phyloP scores from a whole-genome alignment of 1,284 basidiomycete genomes.

The Microbotryum lychnidis-dioicae region DNA sequence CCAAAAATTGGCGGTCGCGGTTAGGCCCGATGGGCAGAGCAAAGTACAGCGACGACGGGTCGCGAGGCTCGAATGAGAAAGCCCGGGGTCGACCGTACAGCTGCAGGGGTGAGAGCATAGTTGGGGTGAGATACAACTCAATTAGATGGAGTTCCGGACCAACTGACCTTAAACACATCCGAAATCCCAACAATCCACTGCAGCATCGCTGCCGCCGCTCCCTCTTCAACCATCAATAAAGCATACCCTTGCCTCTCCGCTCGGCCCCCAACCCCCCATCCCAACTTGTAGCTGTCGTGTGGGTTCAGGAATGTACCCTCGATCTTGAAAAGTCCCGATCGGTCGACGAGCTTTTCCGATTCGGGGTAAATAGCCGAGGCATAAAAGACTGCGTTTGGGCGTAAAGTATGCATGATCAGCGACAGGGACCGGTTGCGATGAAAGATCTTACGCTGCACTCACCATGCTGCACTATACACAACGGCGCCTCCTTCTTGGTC shows the following conservation, averaged over 20 bases:
- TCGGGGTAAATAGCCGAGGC: slow-evolving; percentile 89
- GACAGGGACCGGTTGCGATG: slow-evolving; percentile 6
- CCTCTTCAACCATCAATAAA: slow-evolving; percentile 35
- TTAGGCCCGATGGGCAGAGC: slow-evolving; percentile 40
- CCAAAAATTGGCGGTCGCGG: slow-evolving; percentile 66
- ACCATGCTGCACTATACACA: slow-evolving; percentile 25
- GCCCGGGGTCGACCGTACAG: slow-evolving; percentile 73
- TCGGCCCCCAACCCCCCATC: slow-evolving; percentile 41
- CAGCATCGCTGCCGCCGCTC: slow-evolving; percentile 65
- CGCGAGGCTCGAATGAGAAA: slow-evolving; percentile 79
- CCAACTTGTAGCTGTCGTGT: slow-evolving; percentile 42
- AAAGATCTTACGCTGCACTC: neutral
- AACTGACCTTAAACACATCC: slow-evolving; percentile 32
- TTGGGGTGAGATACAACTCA: neutral
- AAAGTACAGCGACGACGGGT: slow-evolving; percentile 49
- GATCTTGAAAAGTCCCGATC: slow-evolving; percentile 79
- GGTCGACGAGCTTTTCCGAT: slow-evolving; percentile 77
- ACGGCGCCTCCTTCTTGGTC: slow-evolving; percentile 18
- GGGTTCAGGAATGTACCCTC: slow-evolving; percentile 44
- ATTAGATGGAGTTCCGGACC: too few relatives aligned
- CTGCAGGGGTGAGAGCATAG: slow-evolving; percentile 46
- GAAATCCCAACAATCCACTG: slow-evolving; percentile 73
- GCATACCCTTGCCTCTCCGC: slow-evolving; percentile 31
- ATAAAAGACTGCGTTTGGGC: slow-evolving; percentile 16
- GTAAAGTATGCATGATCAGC: neutral